Evolutionary conservation across 1,284 basidiomycete genomes (phyloP).

Genomic region (Ustilago tritici): DNA sequence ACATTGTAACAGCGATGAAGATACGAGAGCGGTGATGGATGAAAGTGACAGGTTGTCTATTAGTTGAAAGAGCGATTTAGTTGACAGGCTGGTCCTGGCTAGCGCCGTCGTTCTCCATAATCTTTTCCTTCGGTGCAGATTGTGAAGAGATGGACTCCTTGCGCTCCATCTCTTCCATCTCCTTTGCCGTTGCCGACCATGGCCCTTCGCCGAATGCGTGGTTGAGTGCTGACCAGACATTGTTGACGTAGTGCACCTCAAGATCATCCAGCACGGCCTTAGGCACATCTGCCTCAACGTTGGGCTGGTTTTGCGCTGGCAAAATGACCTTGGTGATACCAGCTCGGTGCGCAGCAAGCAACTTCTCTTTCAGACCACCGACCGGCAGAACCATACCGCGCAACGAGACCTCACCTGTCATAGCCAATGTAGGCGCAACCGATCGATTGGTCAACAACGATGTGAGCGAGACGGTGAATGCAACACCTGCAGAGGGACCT

Average conservation of each 20-base stretch:
- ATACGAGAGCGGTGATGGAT: slow-evolving; percentile 18
- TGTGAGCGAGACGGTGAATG: slow-evolving; percentile 89
- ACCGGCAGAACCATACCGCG: slow-evolving; percentile 68
- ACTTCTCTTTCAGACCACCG: slow-evolving; percentile 69
- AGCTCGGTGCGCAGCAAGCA: slow-evolving; percentile 67
- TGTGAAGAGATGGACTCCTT: slow-evolving; percentile 21
- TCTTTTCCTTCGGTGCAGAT: slow-evolving; percentile 27
- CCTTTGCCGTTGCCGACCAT: slow-evolving; percentile 60
- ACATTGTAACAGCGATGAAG: slow-evolving; percentile 1
- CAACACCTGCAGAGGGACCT: slow-evolving; percentile 94
- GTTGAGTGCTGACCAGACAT: slow-evolving; percentile 67
- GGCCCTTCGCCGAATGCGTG: slow-evolving; percentile 67
- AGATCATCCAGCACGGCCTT: slow-evolving; percentile 64
- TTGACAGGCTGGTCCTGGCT: slow-evolving; percentile 59
- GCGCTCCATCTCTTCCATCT: slow-evolving; percentile 57
- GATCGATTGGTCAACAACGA: slow-evolving; percentile 76
- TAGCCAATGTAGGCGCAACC: slow-evolving; percentile 64
- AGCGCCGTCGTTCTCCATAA: slow-evolving; percentile 47
- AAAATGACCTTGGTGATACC: slow-evolving; percentile 65
- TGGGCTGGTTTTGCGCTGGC: slow-evolving; percentile 67
- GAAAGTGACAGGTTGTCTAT: not conserved
- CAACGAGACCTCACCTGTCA: slow-evolving; percentile 69
- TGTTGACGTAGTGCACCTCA: slow-evolving; percentile 67
- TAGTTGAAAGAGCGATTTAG: not conserved
- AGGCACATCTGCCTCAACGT: slow-evolving; percentile 68